Evolutionary conservation across 2,329 filamentous ascomycete species (phyloP).

Genomic region (Fonsecaea nubica): DNA sequence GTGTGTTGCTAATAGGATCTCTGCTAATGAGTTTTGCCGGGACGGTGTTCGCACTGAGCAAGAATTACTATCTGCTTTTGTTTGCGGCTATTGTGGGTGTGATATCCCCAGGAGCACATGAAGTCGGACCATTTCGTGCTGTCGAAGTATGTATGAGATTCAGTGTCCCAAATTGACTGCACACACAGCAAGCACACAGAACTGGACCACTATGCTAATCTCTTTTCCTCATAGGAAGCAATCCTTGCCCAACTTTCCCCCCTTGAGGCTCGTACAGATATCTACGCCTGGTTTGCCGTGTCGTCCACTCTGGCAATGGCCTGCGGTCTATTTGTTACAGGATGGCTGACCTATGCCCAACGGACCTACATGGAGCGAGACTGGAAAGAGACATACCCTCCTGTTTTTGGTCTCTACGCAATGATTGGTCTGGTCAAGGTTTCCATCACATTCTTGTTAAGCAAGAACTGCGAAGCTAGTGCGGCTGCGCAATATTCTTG

Average conservation of each 20-base stretch:
- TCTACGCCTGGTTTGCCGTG: constrained; percentile 67
- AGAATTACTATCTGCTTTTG: constrained; percentile 67
- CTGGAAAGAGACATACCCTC: constrained; percentile 27
- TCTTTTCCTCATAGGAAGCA: constrained; percentile 16
- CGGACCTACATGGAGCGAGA: constrained; percentile 44
- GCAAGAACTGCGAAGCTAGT: constrained; percentile 22
- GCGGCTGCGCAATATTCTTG: constrained; percentile 22
- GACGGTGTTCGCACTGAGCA: constrained; percentile 59
- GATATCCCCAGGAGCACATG: constrained; percentile 65
- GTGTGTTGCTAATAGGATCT: constrained; percentile 61
- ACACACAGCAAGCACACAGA: background rate
- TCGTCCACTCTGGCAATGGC: constrained; percentile 66
- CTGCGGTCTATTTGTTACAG: constrained; percentile 59
- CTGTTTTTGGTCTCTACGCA: constrained; percentile 26
- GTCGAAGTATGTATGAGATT: constrained; percentile 63
- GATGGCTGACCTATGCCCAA: constrained; percentile 47
- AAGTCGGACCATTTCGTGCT: constrained; percentile 71
- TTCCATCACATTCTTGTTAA: constrained; percentile 21
- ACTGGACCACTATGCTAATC: background rate
- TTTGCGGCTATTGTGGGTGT: constrained; percentile 66
- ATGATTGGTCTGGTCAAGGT: constrained; percentile 22
- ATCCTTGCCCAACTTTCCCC: constrained; percentile 67
- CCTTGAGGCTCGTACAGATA: constrained; percentile 63
- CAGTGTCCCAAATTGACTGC: background rate
- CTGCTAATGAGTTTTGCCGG: constrained; percentile 64